Conservation (phyloP, 441 rosid genomes). For the Gossypium trilobum region DNA sequence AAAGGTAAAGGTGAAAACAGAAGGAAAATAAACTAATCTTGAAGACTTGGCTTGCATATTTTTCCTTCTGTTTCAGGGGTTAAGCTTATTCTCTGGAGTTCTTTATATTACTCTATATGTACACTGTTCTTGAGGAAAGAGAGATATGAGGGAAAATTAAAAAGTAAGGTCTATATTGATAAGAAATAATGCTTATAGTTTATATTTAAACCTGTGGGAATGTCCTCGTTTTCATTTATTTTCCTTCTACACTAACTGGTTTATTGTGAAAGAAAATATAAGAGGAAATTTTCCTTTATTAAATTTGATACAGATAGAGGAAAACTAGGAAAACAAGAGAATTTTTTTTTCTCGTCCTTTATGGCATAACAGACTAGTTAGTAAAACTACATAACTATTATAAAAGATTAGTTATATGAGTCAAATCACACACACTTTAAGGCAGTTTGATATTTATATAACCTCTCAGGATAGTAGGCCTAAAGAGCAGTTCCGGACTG, state of each 20-base stretch:
- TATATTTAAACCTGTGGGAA: background rate
- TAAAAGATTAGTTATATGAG: background rate
- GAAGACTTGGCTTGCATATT: background rate
- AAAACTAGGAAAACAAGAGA: background rate
- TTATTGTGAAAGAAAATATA: slow-evolving; percentile 3
- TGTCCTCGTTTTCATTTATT: background rate
- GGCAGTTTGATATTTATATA: slow-evolving; percentile 3
- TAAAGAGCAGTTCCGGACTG: slow-evolving; percentile 43
- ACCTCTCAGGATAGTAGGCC: slow-evolving; percentile 49
- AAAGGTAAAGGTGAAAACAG: background rate
- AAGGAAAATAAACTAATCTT: background rate
- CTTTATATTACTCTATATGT: background rate
- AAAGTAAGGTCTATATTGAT: background rate
- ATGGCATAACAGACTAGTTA: background rate
- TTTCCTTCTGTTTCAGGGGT: background rate
- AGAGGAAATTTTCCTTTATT: background rate
- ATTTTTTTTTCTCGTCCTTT: background rate
- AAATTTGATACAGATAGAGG: background rate
- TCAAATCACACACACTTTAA: background rate
- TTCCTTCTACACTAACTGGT: background rate
- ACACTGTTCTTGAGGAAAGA: background rate
- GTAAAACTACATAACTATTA: background rate
- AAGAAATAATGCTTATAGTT: background rate
- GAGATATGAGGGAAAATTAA: background rate
- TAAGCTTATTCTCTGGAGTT: background rate